These are phyloP conservation scores for Leishmania turanica DNA, from an alignment of 208 protist species.

Conservation along the genomic window DNA sequence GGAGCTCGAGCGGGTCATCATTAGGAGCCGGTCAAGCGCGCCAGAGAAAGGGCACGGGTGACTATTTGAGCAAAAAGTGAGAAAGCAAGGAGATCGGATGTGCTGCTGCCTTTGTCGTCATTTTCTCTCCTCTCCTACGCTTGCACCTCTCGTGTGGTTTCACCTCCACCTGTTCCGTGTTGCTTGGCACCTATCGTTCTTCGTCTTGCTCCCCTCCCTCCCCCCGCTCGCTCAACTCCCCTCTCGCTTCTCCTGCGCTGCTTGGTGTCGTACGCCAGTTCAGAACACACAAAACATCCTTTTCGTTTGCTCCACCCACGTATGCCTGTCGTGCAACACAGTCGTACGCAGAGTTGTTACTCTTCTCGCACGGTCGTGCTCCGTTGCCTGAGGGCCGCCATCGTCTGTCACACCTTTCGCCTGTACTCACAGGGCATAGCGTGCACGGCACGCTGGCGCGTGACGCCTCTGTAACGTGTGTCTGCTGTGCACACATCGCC, in stretches of 20 bases:
- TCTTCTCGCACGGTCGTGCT: background rate
- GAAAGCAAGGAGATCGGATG: background rate
- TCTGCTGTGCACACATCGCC: background rate
- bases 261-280: background rate
- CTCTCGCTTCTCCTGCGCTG: background rate
- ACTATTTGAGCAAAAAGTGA: background rate
- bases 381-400: background rate
- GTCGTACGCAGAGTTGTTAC: background rate
- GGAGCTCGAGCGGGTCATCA: background rate
- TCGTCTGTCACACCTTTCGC: background rate
- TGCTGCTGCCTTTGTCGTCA: background rate
- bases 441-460: background rate
- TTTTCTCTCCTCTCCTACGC: background rate
- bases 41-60: background rate
- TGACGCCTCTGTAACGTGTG: background rate
- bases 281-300: background rate
- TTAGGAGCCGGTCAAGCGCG: background rate
- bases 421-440: background rate
- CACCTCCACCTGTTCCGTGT: background rate
- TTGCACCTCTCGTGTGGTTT: slow-evolving; percentile 4
- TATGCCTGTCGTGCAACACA: background rate
- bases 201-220: background rate
- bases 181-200: background rate
- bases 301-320: background rate
- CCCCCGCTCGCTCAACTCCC: background rate